These are phyloP conservation scores for Eutrema heterophyllum DNA, from an alignment of 345 rosid genomes.

Conservation along the genomic window DNA sequence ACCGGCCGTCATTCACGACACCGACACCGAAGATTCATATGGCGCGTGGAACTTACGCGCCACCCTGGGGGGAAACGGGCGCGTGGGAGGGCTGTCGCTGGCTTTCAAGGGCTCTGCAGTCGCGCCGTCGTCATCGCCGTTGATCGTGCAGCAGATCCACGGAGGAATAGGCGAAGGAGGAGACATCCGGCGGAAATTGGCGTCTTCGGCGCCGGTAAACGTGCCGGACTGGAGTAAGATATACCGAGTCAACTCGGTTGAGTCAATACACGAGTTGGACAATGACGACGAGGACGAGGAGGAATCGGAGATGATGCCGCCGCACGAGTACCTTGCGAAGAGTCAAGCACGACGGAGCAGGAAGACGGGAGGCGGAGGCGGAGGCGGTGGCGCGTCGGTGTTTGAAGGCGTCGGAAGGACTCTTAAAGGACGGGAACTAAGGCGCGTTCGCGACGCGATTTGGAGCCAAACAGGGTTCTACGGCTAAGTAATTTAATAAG, in stretches of 20 bases:
- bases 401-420: slow-evolving; percentile 89
- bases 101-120: slow-evolving; percentile 46
- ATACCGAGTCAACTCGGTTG: slow-evolving; percentile 67
- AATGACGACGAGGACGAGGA: slow-evolving; percentile 48
- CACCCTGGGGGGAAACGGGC: slow-evolving; percentile 2
- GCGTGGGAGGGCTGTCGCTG: slow-evolving; percentile 61
- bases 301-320: slow-evolving; percentile 64
- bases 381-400: slow-evolving; percentile 57
- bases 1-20: slow-evolving; percentile 36
- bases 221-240: slow-evolving; percentile 97
- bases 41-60: slow-evolving; percentile 44
- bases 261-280: slow-evolving; percentile 62
- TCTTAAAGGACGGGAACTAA: slow-evolving; percentile 86
- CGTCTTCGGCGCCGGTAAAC: slow-evolving; percentile 75
- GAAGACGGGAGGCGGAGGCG: slow-evolving; percentile 25
- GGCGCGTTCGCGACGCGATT: slow-evolving; percentile 88
- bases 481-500: slow-evolving; percentile 32
- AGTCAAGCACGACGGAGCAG: slow-evolving; percentile 48
- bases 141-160: slow-evolving; percentile 64
- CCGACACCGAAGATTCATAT: not conserved
- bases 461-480: slow-evolving; percentile 93
- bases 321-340: slow-evolving; percentile 88
- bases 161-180: slow-evolving; percentile 28
- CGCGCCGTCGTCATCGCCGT: slow-evolving; percentile 36
- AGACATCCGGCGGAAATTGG: slow-evolving; percentile 16